Evolutionary conservation across 345 rosid genomes (phyloP).

Genomic region (Xanthoceras sorbifolium): DNA sequence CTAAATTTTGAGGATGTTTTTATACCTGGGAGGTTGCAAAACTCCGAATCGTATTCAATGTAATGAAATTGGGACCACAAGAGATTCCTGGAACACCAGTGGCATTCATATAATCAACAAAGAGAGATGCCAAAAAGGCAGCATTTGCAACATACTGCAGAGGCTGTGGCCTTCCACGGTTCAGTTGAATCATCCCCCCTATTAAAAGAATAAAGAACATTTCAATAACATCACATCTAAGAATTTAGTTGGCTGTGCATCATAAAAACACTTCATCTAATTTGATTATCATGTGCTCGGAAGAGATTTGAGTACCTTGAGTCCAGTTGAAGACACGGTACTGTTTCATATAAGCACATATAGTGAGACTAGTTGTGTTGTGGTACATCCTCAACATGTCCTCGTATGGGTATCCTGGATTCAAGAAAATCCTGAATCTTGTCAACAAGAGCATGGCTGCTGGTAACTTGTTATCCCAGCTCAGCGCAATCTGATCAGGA

Average conservation of each 20-base stretch:
- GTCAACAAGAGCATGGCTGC: slow-evolving; percentile 86
- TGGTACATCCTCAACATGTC: slow-evolving; percentile 78
- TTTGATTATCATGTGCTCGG: background rate
- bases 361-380: slow-evolving; percentile 57
- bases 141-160: slow-evolving; percentile 71
- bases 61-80: slow-evolving; percentile 56
- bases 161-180: slow-evolving; percentile 56
- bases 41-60: slow-evolving; percentile 35
- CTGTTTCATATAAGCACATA: slow-evolving; percentile 77
- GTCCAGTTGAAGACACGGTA: slow-evolving; percentile 72
- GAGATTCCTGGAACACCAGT: slow-evolving; percentile 62
- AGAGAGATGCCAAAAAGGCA: slow-evolving; percentile 76
- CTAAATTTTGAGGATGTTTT: no score
- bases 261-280: background rate
- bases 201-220: background rate
- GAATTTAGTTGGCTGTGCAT: background rate
- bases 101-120: slow-evolving; percentile 72
- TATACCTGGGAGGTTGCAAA: slow-evolving; percentile 75
- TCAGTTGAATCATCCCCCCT: slow-evolving; percentile 73
- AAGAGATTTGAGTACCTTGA: slow-evolving; percentile 41
- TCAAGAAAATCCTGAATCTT: slow-evolving; percentile 66
- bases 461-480: slow-evolving; percentile 92
- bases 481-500: slow-evolving; percentile 43
- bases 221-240: background rate
- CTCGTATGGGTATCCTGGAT: slow-evolving; percentile 84